A percentile compares a stretch with the other conserved stretches of the same genome.
Conservation (phyloP, 768 basidiomycete genomes). For the Hericium rajendrae region DNA sequence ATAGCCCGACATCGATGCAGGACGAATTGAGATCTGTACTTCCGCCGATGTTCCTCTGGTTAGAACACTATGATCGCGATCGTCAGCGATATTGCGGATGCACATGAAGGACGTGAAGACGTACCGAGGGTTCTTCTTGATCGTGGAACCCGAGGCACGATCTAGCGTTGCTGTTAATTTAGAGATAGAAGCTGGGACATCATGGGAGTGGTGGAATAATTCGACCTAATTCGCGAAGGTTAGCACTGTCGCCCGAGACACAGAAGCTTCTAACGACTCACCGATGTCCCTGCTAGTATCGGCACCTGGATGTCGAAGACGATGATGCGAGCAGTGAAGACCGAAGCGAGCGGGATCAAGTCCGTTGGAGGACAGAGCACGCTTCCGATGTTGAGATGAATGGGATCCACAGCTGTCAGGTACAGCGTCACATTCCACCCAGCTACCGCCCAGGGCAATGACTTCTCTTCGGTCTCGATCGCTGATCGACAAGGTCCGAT, state of each 20-base stretch:
- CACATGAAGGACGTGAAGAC: constrained; percentile 9
- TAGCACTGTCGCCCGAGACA: background rate
- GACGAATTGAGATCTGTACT: constrained; percentile 71
- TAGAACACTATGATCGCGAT: constrained; percentile 48
- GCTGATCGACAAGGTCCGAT: constrained; percentile 32
- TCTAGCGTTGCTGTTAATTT: constrained; percentile 77
- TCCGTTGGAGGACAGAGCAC: constrained; percentile 74
- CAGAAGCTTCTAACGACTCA: constrained; percentile 28
- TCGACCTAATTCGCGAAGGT: constrained; percentile 44
- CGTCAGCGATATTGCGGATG: constrained; percentile 6
- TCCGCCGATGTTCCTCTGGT: constrained; percentile 81
- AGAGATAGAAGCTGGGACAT: constrained; percentile 82
- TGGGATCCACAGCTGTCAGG: constrained; percentile 74
- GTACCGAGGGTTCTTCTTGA: constrained; percentile 77
- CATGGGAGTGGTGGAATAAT: constrained; percentile 88
- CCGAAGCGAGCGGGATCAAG: constrained; percentile 64
- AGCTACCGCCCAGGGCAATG: constrained; percentile 78
- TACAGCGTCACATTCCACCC: constrained; percentile 86
- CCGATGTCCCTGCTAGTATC: constrained; percentile 79
- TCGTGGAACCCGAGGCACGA: constrained; percentile 59
- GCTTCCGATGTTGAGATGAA: constrained; percentile 79
- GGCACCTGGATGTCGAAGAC: constrained; percentile 90
- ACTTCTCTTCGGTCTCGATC: constrained; percentile 75
- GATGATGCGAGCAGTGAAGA: constrained; percentile 82
- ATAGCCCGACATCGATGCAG: constrained; percentile 39